Conservation (phyloP, 768 basidiomycete genomes). For the Leccinum disarticulatum region DNA sequence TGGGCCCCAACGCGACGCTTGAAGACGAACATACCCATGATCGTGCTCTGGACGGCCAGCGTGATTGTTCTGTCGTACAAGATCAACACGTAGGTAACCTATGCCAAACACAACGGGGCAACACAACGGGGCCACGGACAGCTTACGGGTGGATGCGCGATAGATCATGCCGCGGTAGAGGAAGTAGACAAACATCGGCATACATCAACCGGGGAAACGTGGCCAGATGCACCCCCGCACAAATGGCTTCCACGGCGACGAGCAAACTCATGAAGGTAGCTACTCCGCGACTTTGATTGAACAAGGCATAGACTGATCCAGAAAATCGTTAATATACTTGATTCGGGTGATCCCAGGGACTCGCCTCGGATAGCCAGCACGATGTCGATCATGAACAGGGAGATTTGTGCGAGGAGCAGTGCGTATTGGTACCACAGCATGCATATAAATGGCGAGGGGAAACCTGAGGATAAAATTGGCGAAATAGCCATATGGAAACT, state of each 20-base stretch:
- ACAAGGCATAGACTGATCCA: conserved; percentile 27
- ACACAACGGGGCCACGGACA: background rate
- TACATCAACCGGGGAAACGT: conserved; percentile 20
- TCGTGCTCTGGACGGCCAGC: conserved; percentile 35
- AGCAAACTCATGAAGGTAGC: conserved; percentile 16
- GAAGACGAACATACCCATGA: conserved; percentile 39
- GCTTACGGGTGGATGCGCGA: conserved; percentile 20
- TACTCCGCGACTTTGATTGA: conserved; percentile 36
- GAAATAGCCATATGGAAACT: conserved; percentile 12
- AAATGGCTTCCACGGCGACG: conserved; percentile 19
- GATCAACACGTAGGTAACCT: background rate
- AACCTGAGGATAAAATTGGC: conserved; percentile 12
- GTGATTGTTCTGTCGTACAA: conserved; percentile 8
- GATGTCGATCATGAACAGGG: conserved; percentile 18
- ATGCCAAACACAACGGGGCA: background rate
- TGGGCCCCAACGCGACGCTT: conserved; percentile 38
- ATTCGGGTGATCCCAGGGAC: background rate
- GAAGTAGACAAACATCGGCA: conserved; percentile 27
- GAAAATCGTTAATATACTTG: background rate
- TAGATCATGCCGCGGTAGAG: background rate
- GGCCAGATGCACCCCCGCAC: conserved; percentile 3
- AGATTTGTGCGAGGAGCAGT: conserved; percentile 4
- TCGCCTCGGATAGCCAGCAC: conserved; percentile 27
- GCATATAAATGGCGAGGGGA: conserved; percentile 5
- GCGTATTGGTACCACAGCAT: conserved; percentile 8